These are phyloP conservation scores for Fomitopsis palustris DNA, from an alignment of 1,284 basidiomycete genomes.

Conservation along the genomic window DNA sequence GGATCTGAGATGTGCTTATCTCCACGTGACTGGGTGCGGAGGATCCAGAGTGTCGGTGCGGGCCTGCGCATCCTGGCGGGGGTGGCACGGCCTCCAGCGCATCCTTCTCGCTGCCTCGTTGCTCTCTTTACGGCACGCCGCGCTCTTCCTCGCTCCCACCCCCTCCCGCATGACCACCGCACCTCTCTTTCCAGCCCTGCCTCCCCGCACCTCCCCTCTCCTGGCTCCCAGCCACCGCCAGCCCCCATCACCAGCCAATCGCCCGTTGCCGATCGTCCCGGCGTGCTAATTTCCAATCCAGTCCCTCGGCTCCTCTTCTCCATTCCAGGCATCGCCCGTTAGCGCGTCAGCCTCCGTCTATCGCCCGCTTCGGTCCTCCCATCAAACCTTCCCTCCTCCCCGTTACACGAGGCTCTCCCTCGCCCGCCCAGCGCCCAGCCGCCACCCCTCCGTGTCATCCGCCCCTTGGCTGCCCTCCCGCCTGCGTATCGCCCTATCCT, in stretches of 20 bases:
- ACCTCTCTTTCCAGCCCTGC: neutral
- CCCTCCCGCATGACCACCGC: neutral
- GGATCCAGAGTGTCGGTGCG: neutral
- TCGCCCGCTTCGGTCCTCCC: neutral
- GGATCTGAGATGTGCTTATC: slow-evolving; percentile 8
- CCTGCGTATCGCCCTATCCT: neutral
- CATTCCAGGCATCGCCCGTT: slow-evolving; percentile 1
- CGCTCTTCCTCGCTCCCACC: slow-evolving; percentile 1
- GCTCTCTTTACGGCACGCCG: slow-evolving; percentile 2
- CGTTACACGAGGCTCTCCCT: slow-evolving; percentile 10
- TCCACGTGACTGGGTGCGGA: slow-evolving; percentile 6
- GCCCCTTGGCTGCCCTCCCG: neutral
- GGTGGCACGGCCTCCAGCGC: neutral
- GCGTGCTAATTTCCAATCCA: slow-evolving; percentile 3
- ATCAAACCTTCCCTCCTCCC: slow-evolving; percentile 8
- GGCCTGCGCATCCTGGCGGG: neutral
- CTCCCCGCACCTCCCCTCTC: neutral
- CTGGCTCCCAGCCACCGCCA: neutral
- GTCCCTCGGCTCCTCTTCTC: neutral
- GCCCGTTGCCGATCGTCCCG: slow-evolving; percentile 1
- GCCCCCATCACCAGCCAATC: neutral
- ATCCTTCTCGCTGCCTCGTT: slow-evolving; percentile 2
- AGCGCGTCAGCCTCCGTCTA: neutral
- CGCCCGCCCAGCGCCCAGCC: neutral
- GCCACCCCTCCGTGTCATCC: neutral